These are phyloP conservation scores for Earliella scabrosa DNA, from an alignment of 1,284 basidiomycete genomes.

Conservation along the genomic window DNA sequence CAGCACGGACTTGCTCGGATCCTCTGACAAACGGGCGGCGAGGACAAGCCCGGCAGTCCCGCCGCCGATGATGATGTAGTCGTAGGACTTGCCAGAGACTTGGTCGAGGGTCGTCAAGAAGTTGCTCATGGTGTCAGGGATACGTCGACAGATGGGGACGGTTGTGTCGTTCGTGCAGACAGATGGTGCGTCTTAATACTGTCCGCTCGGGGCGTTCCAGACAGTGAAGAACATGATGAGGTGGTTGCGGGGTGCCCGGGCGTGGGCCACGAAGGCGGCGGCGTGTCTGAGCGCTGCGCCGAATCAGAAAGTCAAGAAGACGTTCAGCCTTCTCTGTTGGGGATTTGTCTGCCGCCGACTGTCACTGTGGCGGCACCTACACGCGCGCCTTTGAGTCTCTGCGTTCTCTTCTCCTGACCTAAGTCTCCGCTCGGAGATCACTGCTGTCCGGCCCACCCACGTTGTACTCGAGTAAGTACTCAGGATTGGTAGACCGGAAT, in stretches of 20 bases:
- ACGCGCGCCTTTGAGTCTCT: too few relatives aligned
- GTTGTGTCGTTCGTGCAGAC: not conserved
- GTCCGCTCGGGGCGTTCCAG: not conserved
- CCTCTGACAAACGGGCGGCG: conserved; percentile 32
- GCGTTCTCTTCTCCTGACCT: too few relatives aligned
- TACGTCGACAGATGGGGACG: not conserved
- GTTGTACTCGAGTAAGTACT: too few relatives aligned
- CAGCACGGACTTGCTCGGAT: conserved; percentile 36
- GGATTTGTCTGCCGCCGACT: too few relatives aligned
- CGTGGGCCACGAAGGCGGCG: not conserved
- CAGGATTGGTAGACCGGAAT: too few relatives aligned
- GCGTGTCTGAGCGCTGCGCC: not conserved
- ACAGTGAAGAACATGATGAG: not conserved
- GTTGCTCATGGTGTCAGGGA: not conserved
- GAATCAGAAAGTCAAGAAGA: conserved; percentile 3
- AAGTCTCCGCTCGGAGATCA: too few relatives aligned
- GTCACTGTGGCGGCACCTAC: too few relatives aligned
- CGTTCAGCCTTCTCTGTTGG: too few relatives aligned
- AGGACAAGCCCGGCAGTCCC: conserved; percentile 31
- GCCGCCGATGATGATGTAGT: conserved; percentile 28
- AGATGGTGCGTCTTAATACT: not conserved
- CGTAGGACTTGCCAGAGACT: conserved; percentile 21
- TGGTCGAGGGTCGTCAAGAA: conserved; percentile 9
- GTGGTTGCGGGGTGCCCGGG: not conserved
- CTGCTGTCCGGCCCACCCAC: too few relatives aligned